Evolutionary conservation across 2,329 filamentous ascomycete species (phyloP).

Genomic region (Colletotrichum cuscutae): DNA sequence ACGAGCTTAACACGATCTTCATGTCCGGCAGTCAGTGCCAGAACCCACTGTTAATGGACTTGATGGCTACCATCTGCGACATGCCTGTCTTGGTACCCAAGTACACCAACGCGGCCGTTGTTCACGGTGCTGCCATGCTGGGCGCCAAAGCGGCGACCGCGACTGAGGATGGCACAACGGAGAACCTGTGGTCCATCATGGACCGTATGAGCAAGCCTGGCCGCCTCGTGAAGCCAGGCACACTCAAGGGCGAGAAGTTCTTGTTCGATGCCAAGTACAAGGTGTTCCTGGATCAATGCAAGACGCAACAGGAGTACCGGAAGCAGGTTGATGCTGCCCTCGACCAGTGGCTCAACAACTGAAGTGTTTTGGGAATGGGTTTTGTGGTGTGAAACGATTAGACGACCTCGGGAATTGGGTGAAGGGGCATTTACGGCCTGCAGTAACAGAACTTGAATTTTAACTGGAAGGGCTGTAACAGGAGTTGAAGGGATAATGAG

Average conservation of each 20-base stretch:
- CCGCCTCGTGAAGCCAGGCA: conserved; percentile 80
- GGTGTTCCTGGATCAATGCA: conserved; percentile 93
- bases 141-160: conserved; percentile 96
- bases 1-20: conserved; percentile 92
- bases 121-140: conserved; percentile 98
- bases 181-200: conserved; percentile 97
- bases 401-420: neutral
- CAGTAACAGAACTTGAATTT: neutral
- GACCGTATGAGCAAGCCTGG: conserved; percentile 96
- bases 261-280: conserved; percentile 90
- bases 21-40: conserved; percentile 99
- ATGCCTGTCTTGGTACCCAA: conserved; percentile 94
- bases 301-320: conserved; percentile 85
- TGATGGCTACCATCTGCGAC: conserved; percentile 89
- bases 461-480: conserved; percentile 1
- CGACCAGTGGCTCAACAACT: conserved; percentile 43
- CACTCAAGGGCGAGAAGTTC: conserved; percentile 78
- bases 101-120: conserved; percentile 95
- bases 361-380: neutral
- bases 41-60: conserved; percentile 89
- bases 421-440: neutral
- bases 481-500: conserved; percentile 22
- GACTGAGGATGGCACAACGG: conserved; percentile 79
- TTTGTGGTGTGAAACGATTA: neutral
- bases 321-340: conserved; percentile 76